Evolutionary conservation across 2,329 filamentous ascomycete genomes (phyloP), one percentile per base, ranked within the genome.

Genomic region (Podosphaera aphanis): DNA sequence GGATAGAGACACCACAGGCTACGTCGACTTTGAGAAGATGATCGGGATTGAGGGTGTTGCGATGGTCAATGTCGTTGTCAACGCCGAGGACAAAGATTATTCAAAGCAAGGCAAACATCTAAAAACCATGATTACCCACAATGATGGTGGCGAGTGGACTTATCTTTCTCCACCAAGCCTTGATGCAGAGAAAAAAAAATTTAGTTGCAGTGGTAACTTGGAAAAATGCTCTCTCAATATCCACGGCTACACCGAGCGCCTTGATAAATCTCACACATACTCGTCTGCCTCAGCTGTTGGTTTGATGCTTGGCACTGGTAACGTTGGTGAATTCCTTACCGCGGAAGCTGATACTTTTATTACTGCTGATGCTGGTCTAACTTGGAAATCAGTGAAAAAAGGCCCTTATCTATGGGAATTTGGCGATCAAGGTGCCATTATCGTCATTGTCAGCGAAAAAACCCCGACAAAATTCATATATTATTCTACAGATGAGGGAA

Each of bases 11-110:
- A 65, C 70, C 11, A 54, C 60, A 1, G 85, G 78, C 38, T 94
- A 78, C 56, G 88, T 93, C 39, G 90, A 98, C 59, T 98, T 93
- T 61, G 90, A 98, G 60, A 94, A 93, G 65, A 84, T 94, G 67
- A 73, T 82, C 42, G 85, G 85, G 2, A 68, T 98, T 13, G 88
- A 98, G 61, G 90, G 90, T 38, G 83, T 98, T 44, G 76, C 78
- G 15, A 62, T 98, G 51, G 83, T 85, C 57, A 98, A 98, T 56
- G 66, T 83, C 6, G 83, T 98, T 16, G 68, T 71, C 42, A 95
- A 95, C 56, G 63, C 69, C 21, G 67, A 79, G 29, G 67, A 73
- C 11, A 65, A 57, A 48, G 52, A 58, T 45, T 57, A 73, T 44
- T 66, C 69, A 39, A 76, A 76, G 16, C 68, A 71, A 19, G 66